Evolutionary conservation across 2,329 filamentous ascomycete species (phyloP).

Genomic region (Phialophora chinensis): DNA sequence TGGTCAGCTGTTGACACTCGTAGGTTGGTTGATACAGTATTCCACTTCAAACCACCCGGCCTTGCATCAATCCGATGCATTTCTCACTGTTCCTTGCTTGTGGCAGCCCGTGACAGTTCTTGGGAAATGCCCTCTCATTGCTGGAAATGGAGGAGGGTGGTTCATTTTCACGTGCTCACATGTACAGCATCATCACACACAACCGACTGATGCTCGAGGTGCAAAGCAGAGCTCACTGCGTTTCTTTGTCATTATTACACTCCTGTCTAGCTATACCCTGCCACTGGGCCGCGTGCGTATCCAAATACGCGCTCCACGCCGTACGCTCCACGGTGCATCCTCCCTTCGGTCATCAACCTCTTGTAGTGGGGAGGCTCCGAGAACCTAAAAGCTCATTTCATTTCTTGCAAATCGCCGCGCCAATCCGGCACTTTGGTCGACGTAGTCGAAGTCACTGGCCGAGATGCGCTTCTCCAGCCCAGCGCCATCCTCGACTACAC

Average conservation of each 20-base stretch:
- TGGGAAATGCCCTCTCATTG: not conserved
- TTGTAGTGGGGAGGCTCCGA: not conserved
- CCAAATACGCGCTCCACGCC: not conserved
- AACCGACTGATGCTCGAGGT: not conserved
- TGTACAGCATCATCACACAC: not conserved
- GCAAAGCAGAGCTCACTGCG: not conserved
- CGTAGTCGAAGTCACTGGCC: conserved; percentile 26
- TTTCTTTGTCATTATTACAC: not conserved
- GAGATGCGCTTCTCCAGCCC: conserved; percentile 24
- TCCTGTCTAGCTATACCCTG: not conserved
- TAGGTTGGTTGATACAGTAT: too few relatives aligned
- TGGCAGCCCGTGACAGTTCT: not conserved
- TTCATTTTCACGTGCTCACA: not conserved
- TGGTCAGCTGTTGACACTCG: too few relatives aligned
- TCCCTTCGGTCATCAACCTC: not conserved
- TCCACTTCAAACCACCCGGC: not conserved
- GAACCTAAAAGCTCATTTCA: not conserved
- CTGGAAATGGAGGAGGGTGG: not conserved
- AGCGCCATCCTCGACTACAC: conserved; percentile 6
- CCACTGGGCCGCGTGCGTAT: not conserved
- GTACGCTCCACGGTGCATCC: not conserved
- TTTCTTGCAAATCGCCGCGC: conserved; percentile 24
- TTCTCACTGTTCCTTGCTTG: not conserved
- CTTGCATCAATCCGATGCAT: not conserved
- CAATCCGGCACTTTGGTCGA: conserved; percentile 26